Base-by-base conservation (phyloP, 371 early-diverging fungal genomes). In the Sporodiniella umbellata region DNA sequence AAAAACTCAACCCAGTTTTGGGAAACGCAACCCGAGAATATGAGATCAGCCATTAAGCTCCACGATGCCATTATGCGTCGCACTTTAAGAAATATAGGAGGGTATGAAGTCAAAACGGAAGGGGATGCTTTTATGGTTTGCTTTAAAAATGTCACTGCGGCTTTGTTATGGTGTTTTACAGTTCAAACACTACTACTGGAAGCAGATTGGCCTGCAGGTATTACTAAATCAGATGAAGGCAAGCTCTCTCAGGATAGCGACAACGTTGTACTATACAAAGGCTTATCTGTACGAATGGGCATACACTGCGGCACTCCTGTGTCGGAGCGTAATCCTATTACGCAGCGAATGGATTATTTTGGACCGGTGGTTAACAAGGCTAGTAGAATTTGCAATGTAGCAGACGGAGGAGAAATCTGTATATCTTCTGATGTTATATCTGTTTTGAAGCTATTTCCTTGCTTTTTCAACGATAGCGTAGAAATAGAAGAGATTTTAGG, bases 21-120 rank as follows among this genome's bases (percentile, higher is more conserved):
- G 96, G 93, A 94, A 63, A 89, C 78, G 10, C 79, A 86, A 38
- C 86, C 88, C 1, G 78, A 79, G 17, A 90, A 89, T 2, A 96
- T 96, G 96, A 79, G 86, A 38, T 72, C 81, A 28, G 90, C 95
- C 6, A 88, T 93, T 65, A 88, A 89, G 64, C 81, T 85, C 19
- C 96, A 96, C 66, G 93, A 94, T 64, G 53, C 62, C 17, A 79
- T 86, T 7, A 90, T 96, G 91, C 78, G 95, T 7, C 77, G 87
- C 43, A 80, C 86, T 33, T 72, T 96, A 40, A 79, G 88, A 37
- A 80, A 78, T 28, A 83, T 86, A 26, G 92, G 93, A 31, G 96
- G 96, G 17, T 96, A 95, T 56, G 96, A 96, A 63, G 96, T 96
- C 42, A 95, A 95, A 61, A 95, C 94, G 3, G 96, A 96, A 76